Base-by-base conservation (phyloP, 2,329 filamentous ascomycete species). In the Verticillium klebahnii region DNA sequence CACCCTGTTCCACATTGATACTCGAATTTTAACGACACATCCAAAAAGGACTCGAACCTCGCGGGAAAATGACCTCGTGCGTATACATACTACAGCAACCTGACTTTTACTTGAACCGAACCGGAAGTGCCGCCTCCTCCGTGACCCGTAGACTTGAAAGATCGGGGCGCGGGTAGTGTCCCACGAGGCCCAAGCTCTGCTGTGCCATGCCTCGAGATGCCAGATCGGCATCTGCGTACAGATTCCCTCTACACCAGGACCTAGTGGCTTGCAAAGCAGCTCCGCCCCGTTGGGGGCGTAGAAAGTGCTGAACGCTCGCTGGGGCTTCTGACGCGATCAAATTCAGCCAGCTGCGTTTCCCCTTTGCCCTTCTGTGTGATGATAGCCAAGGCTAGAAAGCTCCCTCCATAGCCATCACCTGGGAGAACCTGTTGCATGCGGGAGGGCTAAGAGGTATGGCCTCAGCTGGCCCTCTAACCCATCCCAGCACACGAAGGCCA, bases 371-470 rank as follows among this genome's bases (percentile, higher is more conserved):
- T 70, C 65, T 77, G 74, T 31, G 74, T 78, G 45, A 79, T 63
- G 56, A 79, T 72, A 65, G 78, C 75, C 37, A 74, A 74, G 11
- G 73, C 71, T 37, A 75, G 17, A 73, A 73, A 19, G 74, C 73
- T 5, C 77, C 76, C 65, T 80, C 78, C 37, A 80, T 77, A 14
- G 78, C 77, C 69, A 78, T 74, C 61, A 77, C 73, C 61, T 78
- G 76, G 64, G 72, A 75, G 6, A 73, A 72, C 56, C 74, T 70
- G 60, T 73, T 70, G 65, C 69, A 73, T 45, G 73, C 73, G 65
- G 73, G 70, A 17, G 71, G 71, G 0, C 72, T 74, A 63, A 74
- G 70, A 60, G 75, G 65, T 74, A 74, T 17, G 73, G 67, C 73
- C 73, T 75, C 8, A 69, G 66, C 17, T 71, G 69, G 52, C 75